These are phyloP conservation scores for Neofusicoccum sp. DNA, from an alignment of 2,329 filamentous ascomycete species.

Conservation along the genomic window DNA sequence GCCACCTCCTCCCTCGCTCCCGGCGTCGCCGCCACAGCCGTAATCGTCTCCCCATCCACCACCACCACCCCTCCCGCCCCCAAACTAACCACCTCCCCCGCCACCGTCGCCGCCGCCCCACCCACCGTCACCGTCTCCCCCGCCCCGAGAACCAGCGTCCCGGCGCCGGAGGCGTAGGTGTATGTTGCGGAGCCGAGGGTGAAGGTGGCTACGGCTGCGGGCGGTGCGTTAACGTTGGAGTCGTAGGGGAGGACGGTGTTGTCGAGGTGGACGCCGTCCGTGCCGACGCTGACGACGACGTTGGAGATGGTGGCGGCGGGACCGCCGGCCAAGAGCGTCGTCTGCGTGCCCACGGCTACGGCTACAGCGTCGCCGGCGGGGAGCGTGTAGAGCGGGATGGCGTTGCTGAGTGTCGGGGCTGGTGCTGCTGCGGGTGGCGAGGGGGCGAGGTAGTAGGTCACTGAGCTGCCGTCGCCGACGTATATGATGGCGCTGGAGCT, in stretches of 20 bases:
- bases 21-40: too few relatives aligned
- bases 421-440: neutral
- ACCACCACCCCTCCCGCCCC: neutral
- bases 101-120: neutral
- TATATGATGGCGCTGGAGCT: neutral
- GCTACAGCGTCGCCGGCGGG: neutral
- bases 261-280: neutral
- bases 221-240: neutral
- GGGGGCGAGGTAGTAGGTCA: neutral
- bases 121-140: neutral
- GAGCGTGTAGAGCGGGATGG: neutral
- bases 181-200: neutral
- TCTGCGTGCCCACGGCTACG: neutral
- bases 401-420: neutral
- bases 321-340: neutral
- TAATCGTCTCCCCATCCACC: neutral
- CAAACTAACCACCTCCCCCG: neutral
- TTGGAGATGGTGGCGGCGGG: neutral
- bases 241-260: neutral
- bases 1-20: too few relatives aligned
- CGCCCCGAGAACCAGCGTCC: neutral
- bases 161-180: neutral
- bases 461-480: neutral
- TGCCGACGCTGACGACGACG: neutral
- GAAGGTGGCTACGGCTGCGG: neutral